Base-by-base conservation (phyloP, 176 grass and related monocot species). In the Musa itinerans region DNA sequence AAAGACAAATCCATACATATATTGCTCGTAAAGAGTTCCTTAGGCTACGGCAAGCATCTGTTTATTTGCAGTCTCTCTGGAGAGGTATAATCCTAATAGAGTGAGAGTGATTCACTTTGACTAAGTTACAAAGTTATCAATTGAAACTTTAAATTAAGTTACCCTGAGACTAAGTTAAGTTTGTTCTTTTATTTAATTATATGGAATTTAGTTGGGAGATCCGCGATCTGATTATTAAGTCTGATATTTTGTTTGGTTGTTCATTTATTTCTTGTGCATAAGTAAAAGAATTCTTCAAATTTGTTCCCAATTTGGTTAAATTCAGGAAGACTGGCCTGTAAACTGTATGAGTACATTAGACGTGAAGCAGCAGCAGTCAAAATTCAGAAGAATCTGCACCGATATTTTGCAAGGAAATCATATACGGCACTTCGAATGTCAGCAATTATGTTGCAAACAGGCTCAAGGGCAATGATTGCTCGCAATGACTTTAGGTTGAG, bases 1-100 rank as follows among this genome's bases (percentile, higher is more conserved):
- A 98, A 80, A 91, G 90, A 78, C 84, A 93, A 78, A 89, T 88
- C 19, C 84, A 81, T 51, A 93, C 94, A 72, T 85, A 98, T 80
- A 81, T 79, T 81, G 85, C 82, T 70, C 90, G 88, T 69, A 92
- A 93, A 61, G 85, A 89, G 29, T 98, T 87, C 76, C 79, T 98
- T 68, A 82, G 78, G 65, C 82, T 89, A 53, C 77, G 84, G 3
- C 76, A 91, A 22, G 8, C 76, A 56, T 83, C 86, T 66, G 82
- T 88, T 70, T 72, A 72, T 71, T 62, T 98, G 76, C 90, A 98
- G 76, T 84, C 94, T 75, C 80, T 78, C n/a, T 84, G 85, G 65
- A 93, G 94, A 93, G 94, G 94, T 93, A 98, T 84, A 72, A 11
- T 77, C 9, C 72, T 76, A 55, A 10, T 67, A 14, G 0, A 52